These are phyloP conservation scores for Xylona heveae DNA, from an alignment of 495 filamentous ascomycete species.

Conservation along the genomic window DNA sequence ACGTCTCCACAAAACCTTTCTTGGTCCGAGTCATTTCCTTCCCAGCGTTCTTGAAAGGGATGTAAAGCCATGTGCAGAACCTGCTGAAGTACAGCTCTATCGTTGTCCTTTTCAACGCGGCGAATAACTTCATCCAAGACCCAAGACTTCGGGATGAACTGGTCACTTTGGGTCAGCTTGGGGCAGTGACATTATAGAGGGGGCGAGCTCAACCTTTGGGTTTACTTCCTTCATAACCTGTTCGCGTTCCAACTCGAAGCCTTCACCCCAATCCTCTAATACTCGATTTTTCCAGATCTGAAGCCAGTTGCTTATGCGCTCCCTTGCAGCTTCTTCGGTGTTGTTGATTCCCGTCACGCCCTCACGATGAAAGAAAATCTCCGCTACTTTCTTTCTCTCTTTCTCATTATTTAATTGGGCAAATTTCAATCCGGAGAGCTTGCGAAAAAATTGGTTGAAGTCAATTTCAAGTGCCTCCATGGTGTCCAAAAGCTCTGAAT, in stretches of 20 bases:
- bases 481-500: conserved; percentile 60
- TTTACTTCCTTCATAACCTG: conserved; percentile 64
- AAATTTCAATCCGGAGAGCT: conserved; percentile 36
- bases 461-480: conserved; percentile 65
- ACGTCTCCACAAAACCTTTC: conserved; percentile 76
- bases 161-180: background rate
- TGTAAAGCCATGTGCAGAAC: conserved; percentile 61
- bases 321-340: conserved; percentile 36
- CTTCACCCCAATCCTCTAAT: conserved; percentile 44
- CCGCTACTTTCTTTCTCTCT: conserved; percentile 30
- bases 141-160: conserved; percentile 75
- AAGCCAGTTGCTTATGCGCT: conserved; percentile 54
- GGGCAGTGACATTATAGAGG: background rate
- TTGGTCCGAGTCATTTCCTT: conserved; percentile 46
- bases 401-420: conserved; percentile 37
- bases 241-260: conserved; percentile 36
- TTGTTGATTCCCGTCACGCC: conserved; percentile 31
- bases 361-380: conserved; percentile 49
- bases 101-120: conserved; percentile 63
- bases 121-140: conserved; percentile 83
- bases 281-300: conserved; percentile 45
- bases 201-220: conserved; percentile 34
- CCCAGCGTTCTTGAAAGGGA: conserved; percentile 73
- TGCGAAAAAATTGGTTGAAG: conserved; percentile 81
- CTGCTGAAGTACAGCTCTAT: conserved; percentile 51